phyloP scores from a whole-genome alignment of 345 rosid genomes.

The Rubroshorea leprosula region DNA sequence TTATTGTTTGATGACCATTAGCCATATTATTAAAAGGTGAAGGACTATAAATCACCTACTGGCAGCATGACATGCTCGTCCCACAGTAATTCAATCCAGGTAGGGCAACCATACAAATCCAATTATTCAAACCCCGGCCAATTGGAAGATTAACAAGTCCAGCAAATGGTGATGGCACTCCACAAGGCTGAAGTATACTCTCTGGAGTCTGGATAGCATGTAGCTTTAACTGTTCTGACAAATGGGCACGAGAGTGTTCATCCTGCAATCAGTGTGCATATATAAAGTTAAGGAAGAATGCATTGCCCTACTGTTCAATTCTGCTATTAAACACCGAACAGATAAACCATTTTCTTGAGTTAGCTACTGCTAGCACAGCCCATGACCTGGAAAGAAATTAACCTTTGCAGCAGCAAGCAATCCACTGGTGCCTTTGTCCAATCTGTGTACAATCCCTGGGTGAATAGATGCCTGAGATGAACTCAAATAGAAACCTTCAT shows the following conservation, averaged over 20 bases:
- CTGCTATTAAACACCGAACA: neutral
- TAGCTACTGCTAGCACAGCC: neutral
- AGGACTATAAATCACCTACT: slow-evolving; percentile 79
- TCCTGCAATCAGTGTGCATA: slow-evolving; percentile 48
- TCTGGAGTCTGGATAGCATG: slow-evolving; percentile 67
- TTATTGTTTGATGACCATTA: neutral
- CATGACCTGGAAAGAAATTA: neutral
- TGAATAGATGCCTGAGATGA: slow-evolving; percentile 44
- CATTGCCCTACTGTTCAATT: neutral
- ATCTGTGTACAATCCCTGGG: slow-evolving; percentile 89
- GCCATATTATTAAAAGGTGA: slow-evolving; percentile 2
- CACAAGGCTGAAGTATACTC: slow-evolving; percentile 77
- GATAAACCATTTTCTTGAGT: slow-evolving; percentile 3
- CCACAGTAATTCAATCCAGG: slow-evolving; percentile 49
- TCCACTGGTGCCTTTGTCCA: slow-evolving; percentile 97
- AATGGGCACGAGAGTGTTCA: slow-evolving; percentile 77
- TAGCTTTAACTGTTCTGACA: slow-evolving; percentile 78
- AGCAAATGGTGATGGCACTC: slow-evolving; percentile 61
- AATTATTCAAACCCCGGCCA: slow-evolving; percentile 74
- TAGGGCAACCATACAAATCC: slow-evolving; percentile 83
- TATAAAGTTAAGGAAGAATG: neutral
- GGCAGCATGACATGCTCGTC: slow-evolving; percentile 79
- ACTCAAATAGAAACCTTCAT: slow-evolving; percentile 29
- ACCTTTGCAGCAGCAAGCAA: slow-evolving; percentile 95
- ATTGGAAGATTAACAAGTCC: slow-evolving; percentile 71